These are phyloP conservation scores for Lepidium didymum DNA, from an alignment of 345 rosid genomes.

Conservation along the genomic window DNA sequence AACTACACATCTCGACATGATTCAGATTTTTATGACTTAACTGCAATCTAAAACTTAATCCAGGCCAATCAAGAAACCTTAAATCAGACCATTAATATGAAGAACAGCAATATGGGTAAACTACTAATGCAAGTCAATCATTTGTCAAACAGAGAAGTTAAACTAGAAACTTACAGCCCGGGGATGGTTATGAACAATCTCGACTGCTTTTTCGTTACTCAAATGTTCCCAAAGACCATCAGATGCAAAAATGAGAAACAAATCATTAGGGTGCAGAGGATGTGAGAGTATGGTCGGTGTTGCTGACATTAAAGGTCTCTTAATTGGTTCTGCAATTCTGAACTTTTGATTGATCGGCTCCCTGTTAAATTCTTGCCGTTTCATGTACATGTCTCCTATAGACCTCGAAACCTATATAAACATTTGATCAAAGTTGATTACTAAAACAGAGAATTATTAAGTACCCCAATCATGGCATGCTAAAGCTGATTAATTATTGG, in stretches of 20 bases:
- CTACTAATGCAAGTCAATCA: neutral
- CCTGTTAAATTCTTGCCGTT: conserved; percentile 51
- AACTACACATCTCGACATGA: neutral
- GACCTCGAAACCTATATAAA: conserved; percentile 79
- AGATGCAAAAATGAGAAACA: conserved; percentile 88
- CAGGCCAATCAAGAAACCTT: neutral
- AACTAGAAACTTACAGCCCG: conserved; percentile 52
- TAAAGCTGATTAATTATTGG: neutral
- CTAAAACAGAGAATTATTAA: neutral
- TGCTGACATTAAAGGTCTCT: conserved; percentile 70
- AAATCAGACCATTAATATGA: neutral
- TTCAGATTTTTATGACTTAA: neutral
- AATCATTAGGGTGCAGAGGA: conserved; percentile 71
- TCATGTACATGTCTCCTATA: conserved; percentile 84
- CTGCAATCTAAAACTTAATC: neutral
- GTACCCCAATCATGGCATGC: neutral
- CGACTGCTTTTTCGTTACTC: conserved; percentile 81
- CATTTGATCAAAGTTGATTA: neutral
- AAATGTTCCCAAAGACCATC: conserved; percentile 97
- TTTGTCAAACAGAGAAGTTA: neutral
- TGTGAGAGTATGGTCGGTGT: conserved; percentile 58
- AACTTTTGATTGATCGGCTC: conserved; percentile 63
- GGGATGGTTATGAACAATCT: conserved; percentile 73
- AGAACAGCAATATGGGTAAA: neutral
- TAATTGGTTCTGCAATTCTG: conserved; percentile 71